These are phyloP conservation scores for Alternaria ventricosa DNA, from an alignment of 2,329 filamentous ascomycete genomes.

Conservation along the genomic window DNA sequence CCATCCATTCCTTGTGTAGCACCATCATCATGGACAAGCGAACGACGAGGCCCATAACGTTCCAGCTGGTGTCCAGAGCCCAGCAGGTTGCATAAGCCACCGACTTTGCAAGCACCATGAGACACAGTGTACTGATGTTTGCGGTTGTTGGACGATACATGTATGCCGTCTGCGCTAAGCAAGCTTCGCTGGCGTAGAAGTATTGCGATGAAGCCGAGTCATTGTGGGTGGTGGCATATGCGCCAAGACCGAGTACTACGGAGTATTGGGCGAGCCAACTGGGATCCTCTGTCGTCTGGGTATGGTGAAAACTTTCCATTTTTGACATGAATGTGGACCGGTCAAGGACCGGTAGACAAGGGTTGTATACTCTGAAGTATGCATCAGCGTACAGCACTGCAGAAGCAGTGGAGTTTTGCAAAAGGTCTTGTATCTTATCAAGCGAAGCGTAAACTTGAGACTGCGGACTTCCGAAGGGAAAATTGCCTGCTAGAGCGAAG, in stretches of 20 bases:
- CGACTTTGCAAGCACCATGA: constrained; percentile 33
- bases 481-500: constrained; percentile 28
- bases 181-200: constrained; percentile 31
- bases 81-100: constrained; percentile 31
- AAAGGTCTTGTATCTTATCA: neutral
- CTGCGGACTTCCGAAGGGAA: constrained; percentile 23
- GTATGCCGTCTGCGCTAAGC: constrained; percentile 27
- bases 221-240: constrained; percentile 12
- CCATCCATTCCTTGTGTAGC: constrained; percentile 21
- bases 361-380: neutral
- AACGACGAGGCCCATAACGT: constrained; percentile 23
- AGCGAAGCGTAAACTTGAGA: constrained; percentile 20
- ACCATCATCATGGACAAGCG: constrained; percentile 27
- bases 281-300: constrained; percentile 2
- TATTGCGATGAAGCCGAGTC: constrained; percentile 12
- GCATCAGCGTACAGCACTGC: neutral
- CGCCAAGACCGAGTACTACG: constrained; percentile 26
- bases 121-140: constrained; percentile 22
- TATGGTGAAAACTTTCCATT: neutral
- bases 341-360: neutral
- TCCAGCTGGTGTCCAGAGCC: constrained; percentile 30
- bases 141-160: constrained; percentile 24
- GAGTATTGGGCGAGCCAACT: constrained; percentile 27
- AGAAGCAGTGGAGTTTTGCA: neutral
- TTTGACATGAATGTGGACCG: neutral